Conservation (phyloP, 371 early-diverging fungal species). For the Rhizomucor miehei region DNA sequence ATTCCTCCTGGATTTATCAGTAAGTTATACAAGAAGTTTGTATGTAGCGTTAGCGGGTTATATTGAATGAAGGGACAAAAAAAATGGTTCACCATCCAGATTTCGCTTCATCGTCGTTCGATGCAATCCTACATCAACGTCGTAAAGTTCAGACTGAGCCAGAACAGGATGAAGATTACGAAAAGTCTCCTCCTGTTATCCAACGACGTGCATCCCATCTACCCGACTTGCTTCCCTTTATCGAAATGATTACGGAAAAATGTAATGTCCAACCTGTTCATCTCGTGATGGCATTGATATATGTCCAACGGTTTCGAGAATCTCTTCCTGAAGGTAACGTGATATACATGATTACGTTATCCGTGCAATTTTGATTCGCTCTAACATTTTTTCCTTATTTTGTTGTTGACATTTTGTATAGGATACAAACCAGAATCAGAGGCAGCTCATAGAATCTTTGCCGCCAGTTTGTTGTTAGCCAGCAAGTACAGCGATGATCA, state of each 20-base stretch:
- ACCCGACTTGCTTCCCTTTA: slow-evolving; percentile 47
- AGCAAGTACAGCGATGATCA: slow-evolving; percentile 48
- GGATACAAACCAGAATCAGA: slow-evolving; percentile 45
- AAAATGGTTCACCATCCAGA: slow-evolving; percentile 16
- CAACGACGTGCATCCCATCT: slow-evolving; percentile 29
- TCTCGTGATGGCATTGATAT: slow-evolving; percentile 47
- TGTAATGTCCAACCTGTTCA: slow-evolving; percentile 41
- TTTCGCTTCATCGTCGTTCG: slow-evolving; percentile 48
- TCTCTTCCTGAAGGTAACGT: slow-evolving; percentile 38
- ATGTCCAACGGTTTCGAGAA: slow-evolving; percentile 44
- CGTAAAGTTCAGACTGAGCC: slow-evolving; percentile 3
- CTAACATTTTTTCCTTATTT: not conserved
- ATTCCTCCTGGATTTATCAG: slow-evolving; percentile 48
- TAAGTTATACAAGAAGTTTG: slow-evolving; percentile 12
- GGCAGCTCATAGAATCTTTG: slow-evolving; percentile 52
- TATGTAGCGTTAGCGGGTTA: not conserved
- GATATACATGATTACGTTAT: not conserved
- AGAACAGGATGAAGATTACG: not conserved
- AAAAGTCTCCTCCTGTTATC: not conserved
- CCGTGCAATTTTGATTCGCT: not conserved
- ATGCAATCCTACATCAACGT: slow-evolving; percentile 40
- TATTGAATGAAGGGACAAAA: not conserved
- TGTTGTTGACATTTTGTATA: slow-evolving; percentile 11
- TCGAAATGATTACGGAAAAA: slow-evolving; percentile 44
- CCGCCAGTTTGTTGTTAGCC: slow-evolving; percentile 43